These are phyloP conservation scores for Aureobasidium subglaciale DNA, from an alignment of 2,329 filamentous ascomycete genomes.

Conservation along the genomic window DNA sequence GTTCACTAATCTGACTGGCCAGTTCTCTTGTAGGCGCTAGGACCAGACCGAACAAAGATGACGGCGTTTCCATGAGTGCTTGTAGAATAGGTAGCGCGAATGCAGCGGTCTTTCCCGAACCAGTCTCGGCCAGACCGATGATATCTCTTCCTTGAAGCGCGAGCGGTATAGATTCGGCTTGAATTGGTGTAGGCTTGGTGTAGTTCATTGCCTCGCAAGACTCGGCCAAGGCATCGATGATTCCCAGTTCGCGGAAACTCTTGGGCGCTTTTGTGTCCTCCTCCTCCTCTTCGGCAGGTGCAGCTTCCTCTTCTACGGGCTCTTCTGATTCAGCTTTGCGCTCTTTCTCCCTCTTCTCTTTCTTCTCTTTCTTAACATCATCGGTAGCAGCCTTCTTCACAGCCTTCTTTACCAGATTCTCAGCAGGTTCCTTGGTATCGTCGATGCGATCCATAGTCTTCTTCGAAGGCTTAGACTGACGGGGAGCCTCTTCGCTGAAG, in stretches of 20 bases:
- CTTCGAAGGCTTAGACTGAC: slow-evolving; percentile 15
- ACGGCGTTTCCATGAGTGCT: slow-evolving; percentile 79
- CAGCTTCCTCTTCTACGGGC: slow-evolving; percentile 21
- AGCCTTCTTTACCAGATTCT: background rate
- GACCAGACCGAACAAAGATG: slow-evolving; percentile 78
- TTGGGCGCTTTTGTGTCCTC: slow-evolving; percentile 35
- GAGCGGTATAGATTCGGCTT: slow-evolving; percentile 72
- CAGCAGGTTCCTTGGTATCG: background rate
- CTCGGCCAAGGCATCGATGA: slow-evolving; percentile 82
- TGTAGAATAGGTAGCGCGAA: slow-evolving; percentile 92
- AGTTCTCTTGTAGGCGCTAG: slow-evolving; percentile 90
- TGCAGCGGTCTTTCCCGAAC: slow-evolving; percentile 90
- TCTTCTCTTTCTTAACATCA: slow-evolving; percentile 24
- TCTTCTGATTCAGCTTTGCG: slow-evolving; percentile 16
- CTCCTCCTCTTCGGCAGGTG: slow-evolving; percentile 22
- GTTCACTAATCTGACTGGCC: slow-evolving; percentile 81
- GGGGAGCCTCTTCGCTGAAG: slow-evolving; percentile 8
- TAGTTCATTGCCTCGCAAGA: slow-evolving; percentile 78
- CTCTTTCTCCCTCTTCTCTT: slow-evolving; percentile 14
- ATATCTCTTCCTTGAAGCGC: slow-evolving; percentile 77
- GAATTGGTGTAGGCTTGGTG: slow-evolving; percentile 82
- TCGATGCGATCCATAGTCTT: slow-evolving; percentile 15
- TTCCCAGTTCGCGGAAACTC: slow-evolving; percentile 65
- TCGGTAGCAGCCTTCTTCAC: slow-evolving; percentile 22
- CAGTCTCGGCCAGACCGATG: slow-evolving; percentile 91